Base-by-base conservation (phyloP, 2,329 filamentous ascomycete genomes). In the Ophidiomyces ophidiicola region DNA sequence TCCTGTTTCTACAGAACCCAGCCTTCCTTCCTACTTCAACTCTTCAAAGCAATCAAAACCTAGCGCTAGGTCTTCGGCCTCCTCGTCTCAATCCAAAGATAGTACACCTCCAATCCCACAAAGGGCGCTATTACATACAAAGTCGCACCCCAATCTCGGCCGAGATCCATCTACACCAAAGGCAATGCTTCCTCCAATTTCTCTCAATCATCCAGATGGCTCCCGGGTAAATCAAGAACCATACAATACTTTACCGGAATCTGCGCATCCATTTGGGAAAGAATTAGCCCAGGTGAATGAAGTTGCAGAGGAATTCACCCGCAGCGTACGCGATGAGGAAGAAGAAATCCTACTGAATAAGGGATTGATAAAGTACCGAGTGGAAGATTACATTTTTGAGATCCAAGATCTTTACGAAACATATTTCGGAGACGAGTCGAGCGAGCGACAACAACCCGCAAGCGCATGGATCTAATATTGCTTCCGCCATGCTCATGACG, bases 231-330 rank as follows among this genome's bases (percentile, higher is more conserved):
- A 40, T 15, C 52, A 57, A 24, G 61, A 64, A n/a, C 53, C 59
- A 30, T 62, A 62, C 47, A 50, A 54, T 56, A 34, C 54, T 55
- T 39, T 57, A 42, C 54, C 55, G 6, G 59, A 67, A 19, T 50
- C 61, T 18, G 21, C 39, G 32, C 76, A 90, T 57, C 88, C 88
- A 0, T 96, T 96, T 53, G 84, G 84, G 38, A 78, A 80, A 36
- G 90, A 98, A 61, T 68, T 96, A 38, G 85, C 84, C 41, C 82
- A 96, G 61, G 83, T 96, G 17, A 85, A 86, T 38, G 90, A 96
- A 61, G 73, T 94, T 11, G 88, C 81, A 0, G 90, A 96, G 62
- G 87, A 94, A 60, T 88, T 85, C 50, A 76, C 77, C 29, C 69
- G 76, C 20, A 70, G 72, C 12, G 67, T 76, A 32, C 63, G 78